Conservation (phyloP, 75 land plant species). For the Selaginella moellendorffii region DNA sequence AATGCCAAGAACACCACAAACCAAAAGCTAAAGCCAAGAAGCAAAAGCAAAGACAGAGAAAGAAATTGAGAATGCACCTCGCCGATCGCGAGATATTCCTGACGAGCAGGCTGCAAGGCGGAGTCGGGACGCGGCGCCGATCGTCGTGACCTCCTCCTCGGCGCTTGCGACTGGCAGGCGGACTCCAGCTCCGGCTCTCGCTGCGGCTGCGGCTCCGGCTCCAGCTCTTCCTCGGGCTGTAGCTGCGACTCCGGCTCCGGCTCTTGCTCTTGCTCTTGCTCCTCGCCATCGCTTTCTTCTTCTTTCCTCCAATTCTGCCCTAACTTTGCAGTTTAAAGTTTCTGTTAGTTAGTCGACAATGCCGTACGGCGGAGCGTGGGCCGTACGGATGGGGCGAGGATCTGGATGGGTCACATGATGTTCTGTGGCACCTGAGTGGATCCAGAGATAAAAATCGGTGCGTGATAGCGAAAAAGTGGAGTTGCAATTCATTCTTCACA, state of each 20-base stretch:
- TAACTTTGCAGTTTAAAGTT: background rate
- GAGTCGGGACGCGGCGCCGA: background rate
- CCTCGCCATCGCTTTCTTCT: slow-evolving; percentile 9
- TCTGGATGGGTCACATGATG: no score
- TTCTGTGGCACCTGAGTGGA: no score
- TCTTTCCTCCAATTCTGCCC: background rate
- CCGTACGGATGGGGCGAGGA: no score
- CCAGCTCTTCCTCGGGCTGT: background rate
- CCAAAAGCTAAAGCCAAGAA: no score
- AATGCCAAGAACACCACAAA: no score
- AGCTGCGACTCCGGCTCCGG: slow-evolving; percentile 3
- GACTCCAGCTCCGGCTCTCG: background rate
- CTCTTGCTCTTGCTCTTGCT: no score
- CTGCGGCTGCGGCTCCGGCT: slow-evolving; percentile 5
- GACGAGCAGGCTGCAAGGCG: background rate
- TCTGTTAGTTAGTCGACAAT: background rate
- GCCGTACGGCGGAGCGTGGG: no score
- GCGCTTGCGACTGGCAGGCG: background rate
- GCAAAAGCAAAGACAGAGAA: no score
- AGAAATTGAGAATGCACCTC: no score
- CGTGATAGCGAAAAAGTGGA: no score
- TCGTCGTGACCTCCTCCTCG: background rate
- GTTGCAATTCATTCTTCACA: no score
- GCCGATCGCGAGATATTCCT: background rate
- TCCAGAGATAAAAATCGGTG: no score